Evolutionary conservation across 176 grass and related monocot genomes (phyloP).

Genomic region (Cenchrus fungigraminus): DNA sequence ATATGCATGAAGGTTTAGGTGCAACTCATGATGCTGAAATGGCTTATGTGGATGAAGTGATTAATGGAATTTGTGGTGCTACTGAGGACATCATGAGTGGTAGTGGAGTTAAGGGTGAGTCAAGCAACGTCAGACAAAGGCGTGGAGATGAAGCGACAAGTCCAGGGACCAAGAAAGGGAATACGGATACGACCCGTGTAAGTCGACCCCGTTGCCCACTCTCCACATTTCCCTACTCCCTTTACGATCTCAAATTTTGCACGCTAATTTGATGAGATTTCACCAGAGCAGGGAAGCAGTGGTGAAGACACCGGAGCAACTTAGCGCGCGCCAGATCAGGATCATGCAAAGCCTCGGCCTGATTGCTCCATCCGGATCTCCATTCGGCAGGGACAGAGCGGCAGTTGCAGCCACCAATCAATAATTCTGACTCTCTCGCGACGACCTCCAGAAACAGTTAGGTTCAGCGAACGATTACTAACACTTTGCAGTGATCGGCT

Average conservation of each 20-base stretch:
- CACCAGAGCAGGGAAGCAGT: conserved; percentile 49
- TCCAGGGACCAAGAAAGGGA: background rate
- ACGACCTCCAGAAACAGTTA: background rate
- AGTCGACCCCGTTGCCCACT: conserved; percentile 35
- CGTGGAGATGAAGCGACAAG: conserved; percentile 11
- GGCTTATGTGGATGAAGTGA: conserved; percentile 56
- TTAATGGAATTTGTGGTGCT: conserved; percentile 45
- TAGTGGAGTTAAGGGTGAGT: conserved; percentile 13
- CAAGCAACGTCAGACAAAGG: conserved; percentile 13
- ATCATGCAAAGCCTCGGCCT: conserved; percentile 79
- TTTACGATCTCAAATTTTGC: conserved; percentile 13
- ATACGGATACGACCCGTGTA: conserved; percentile 29
- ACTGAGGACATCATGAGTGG: background rate
- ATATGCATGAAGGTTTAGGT: conserved; percentile 30
- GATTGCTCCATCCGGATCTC: conserved; percentile 80
- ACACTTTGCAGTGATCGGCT: background rate
- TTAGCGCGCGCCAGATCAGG: conserved; percentile 55
- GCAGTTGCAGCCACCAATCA: background rate
- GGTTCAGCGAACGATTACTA: background rate
- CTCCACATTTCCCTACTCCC: conserved; percentile 20
- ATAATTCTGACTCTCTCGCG: background rate
- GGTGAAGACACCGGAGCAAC: conserved; percentile 41
- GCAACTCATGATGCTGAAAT: conserved; percentile 46
- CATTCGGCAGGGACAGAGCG: conserved; percentile 44
- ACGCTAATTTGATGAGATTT: conserved; percentile 47